phyloP scores from a whole-genome alignment of 805 yeast genomes.

The Myxozyma mucilagina region DNA sequence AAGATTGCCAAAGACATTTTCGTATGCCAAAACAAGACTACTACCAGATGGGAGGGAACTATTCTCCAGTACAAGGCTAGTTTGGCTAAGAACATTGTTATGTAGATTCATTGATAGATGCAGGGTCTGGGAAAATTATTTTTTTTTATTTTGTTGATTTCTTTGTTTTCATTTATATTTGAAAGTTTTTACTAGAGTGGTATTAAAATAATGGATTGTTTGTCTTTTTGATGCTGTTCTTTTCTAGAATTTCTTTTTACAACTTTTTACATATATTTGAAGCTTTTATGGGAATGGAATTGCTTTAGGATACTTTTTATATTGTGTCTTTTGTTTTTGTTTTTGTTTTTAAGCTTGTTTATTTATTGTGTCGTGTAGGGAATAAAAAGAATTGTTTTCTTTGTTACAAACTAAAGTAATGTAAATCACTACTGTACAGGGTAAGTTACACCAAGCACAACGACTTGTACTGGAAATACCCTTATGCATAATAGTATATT shows the following conservation, averaged over 20 bases:
- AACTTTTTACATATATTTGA: not conserved
- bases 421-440: no score
- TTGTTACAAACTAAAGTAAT: no score
- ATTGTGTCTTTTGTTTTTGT: not conserved
- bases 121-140: not conserved
- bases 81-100: conserved; percentile 86
- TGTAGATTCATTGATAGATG: conserved; percentile 2
- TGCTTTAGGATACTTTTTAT: not conserved
- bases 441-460: no score
- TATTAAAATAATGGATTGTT: not conserved
- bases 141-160: not conserved
- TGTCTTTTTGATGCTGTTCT: not conserved
- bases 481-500: no score
- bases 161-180: not conserved
- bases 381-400: no score
- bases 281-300: conserved; percentile 1
- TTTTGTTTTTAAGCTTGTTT: no score
- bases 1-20: conserved; percentile 96
- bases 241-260: not conserved
- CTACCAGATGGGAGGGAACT: conserved; percentile 93
- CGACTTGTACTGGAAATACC: no score
- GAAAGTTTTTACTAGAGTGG: not conserved
- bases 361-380: no score
- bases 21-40: conserved; percentile 93
- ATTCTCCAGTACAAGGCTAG: conserved; percentile 91